Evolutionary conservation across 192 early-diverging fungal genomes (phyloP).

Genomic region (Gryganskiella cystojenkinii): DNA sequence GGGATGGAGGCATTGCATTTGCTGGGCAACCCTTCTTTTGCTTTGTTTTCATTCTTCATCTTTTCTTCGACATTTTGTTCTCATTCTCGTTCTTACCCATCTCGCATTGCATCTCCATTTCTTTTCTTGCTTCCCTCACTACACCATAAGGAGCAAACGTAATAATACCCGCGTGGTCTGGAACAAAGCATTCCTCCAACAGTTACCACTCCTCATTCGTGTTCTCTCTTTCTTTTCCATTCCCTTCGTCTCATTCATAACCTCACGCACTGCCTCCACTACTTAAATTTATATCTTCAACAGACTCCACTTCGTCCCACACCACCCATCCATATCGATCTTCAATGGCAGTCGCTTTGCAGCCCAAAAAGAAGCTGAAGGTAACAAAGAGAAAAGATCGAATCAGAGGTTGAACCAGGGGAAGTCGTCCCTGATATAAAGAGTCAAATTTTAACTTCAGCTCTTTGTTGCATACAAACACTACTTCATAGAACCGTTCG

Average conservation of each 20-base stretch:
- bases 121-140: background rate
- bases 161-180: too few relatives aligned
- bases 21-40: background rate
- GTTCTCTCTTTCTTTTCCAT: background rate
- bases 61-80: background rate
- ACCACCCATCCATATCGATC: too few relatives aligned
- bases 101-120: background rate
- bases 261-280: background rate
- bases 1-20: too few relatives aligned
- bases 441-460: background rate
- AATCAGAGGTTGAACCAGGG: too few relatives aligned
- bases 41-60: background rate
- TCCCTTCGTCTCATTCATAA: background rate
- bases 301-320: too few relatives aligned
- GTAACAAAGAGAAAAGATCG: conserved; percentile 24
- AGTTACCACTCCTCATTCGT: background rate
- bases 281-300: too few relatives aligned
- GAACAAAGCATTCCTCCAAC: too few relatives aligned
- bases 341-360: conserved; percentile 36
- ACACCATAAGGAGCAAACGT: too few relatives aligned
- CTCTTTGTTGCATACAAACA: background rate
- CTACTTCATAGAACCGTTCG: conserved; percentile 20
- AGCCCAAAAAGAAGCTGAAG: conserved; percentile 30
- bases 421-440: background rate
- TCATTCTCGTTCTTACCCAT: background rate